Conservation (phyloP, 2,329 filamentous ascomycete species). For the Xylaria polymorpha region DNA sequence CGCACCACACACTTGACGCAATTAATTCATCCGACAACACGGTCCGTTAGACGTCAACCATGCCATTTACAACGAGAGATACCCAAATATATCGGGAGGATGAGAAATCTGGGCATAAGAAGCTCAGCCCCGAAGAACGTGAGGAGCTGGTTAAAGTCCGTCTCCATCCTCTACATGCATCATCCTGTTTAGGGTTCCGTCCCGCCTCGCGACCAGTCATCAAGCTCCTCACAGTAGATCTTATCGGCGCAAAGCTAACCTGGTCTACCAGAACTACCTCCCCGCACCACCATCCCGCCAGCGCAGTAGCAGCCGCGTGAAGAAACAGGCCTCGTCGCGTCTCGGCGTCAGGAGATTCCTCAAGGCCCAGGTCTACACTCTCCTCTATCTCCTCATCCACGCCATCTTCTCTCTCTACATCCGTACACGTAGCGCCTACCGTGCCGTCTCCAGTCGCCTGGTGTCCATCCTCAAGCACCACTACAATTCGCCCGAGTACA, state of each 20-base stretch:
- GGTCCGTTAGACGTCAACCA: constrained; percentile 39
- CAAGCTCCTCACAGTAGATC: not conserved
- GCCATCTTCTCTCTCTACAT: constrained; percentile 90
- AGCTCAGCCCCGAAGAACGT: constrained; percentile 54
- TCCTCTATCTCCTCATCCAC: constrained; percentile 78
- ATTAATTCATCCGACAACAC: not conserved
- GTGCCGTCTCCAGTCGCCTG: constrained; percentile 80
- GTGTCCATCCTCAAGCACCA: constrained; percentile 91
- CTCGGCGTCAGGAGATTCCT: constrained; percentile 72
- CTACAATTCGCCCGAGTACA: constrained; percentile 92
- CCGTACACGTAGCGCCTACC: constrained; percentile 81
- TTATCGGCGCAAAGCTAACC: constrained; percentile 26
- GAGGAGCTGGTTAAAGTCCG: constrained; percentile 59
- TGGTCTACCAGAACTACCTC: constrained; percentile 46
- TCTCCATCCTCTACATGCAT: not conserved
- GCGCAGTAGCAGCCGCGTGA: constrained; percentile 46
- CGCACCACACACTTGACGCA: not conserved
- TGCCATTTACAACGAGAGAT: constrained; percentile 54
- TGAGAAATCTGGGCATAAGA: constrained; percentile 50
- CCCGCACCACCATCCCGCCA: constrained; percentile 44
- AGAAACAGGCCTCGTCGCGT: constrained; percentile 53
- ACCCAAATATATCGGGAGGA: constrained; percentile 59
- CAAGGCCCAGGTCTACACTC: constrained; percentile 69
- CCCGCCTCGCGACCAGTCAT: not conserved
- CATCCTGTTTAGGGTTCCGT: too few species aligned